Percentiles rank a stretch among this genome's conserved stretches.
Conservation (phyloP, 2,329 filamentous ascomycete species). For the Alternaria metachromatica region DNA sequence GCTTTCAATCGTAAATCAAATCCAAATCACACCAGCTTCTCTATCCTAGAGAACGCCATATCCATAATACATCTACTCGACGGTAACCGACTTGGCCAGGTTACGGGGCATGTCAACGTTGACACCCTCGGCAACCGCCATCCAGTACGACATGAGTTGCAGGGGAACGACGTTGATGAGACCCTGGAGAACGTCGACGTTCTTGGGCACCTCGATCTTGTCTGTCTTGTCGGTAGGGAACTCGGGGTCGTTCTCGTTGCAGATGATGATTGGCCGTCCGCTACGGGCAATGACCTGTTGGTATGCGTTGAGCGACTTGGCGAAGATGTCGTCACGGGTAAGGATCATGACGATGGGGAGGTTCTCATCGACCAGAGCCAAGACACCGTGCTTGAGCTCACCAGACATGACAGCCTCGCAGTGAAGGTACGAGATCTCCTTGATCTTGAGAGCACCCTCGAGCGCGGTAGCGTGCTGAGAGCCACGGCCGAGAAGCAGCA, state of each 20-base stretch:
- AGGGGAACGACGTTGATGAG: slow-evolving; percentile 97
- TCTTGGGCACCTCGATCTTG: slow-evolving; percentile 97
- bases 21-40: slow-evolving; percentile 35
- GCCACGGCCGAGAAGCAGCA: slow-evolving; percentile 91
- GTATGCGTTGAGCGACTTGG: slow-evolving; percentile 99
- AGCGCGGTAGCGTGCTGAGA: slow-evolving; percentile 97
- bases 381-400: slow-evolving; percentile 97
- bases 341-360: slow-evolving; percentile 99
- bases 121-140: slow-evolving; percentile 91
- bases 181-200: slow-evolving; percentile 93
- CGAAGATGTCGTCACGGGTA: slow-evolving; percentile 93
- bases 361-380: slow-evolving; percentile 97
- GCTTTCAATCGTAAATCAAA: slow-evolving; percentile 29
- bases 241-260: slow-evolving; percentile 87
- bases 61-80: slow-evolving; percentile 72
- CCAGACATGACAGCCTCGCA: slow-evolving; percentile 99
- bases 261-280: slow-evolving; percentile 98
- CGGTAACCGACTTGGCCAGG: slow-evolving; percentile 97
- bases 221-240: slow-evolving; percentile 88
- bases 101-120: slow-evolving; percentile 99
- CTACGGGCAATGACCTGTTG: slow-evolving; percentile 98
- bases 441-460: slow-evolving; percentile 97
- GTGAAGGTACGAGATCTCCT: slow-evolving; percentile 99
- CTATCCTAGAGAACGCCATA: slow-evolving; percentile 18
- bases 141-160: slow-evolving; percentile 98